Conservation (phyloP, 345 rosid species). For the Laguncularia racemosa region DNA sequence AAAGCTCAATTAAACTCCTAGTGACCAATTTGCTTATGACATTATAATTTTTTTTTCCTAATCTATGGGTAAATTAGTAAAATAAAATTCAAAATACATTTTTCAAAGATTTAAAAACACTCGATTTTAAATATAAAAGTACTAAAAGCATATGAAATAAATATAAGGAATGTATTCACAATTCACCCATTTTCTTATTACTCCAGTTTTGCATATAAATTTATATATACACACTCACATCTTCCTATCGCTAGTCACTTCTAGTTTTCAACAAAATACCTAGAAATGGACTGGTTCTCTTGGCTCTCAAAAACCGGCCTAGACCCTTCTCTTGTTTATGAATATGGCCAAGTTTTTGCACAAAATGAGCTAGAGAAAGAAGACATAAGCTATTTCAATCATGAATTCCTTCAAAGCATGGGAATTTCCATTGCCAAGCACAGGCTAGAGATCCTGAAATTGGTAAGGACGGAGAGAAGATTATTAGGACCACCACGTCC, state of each 20-base stretch:
- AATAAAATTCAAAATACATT: too few relatives aligned
- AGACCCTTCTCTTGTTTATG: slow-evolving; percentile 69
- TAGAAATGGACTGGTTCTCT: slow-evolving; percentile 80
- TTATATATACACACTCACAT: neutral
- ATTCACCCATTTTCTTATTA: too few relatives aligned
- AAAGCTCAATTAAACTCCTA: too few relatives aligned
- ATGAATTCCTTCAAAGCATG: slow-evolving; percentile 95
- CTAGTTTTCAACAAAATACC: neutral
- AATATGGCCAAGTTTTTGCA: slow-evolving; percentile 64
- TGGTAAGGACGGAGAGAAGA: slow-evolving; percentile 39
- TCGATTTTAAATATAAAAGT: too few relatives aligned
- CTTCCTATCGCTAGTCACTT: neutral
- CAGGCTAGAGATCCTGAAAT: slow-evolving; percentile 86
- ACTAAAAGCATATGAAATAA: too few relatives aligned
- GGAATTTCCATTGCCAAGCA: slow-evolving; percentile 92
- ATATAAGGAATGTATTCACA: too few relatives aligned
- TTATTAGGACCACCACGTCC: slow-evolving; percentile 8
- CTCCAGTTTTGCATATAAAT: too few relatives aligned
- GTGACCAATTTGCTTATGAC: too few relatives aligned
- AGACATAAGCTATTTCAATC: slow-evolving; percentile 72
- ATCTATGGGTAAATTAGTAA: too few relatives aligned
- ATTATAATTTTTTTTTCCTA: too few relatives aligned
- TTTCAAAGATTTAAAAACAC: too few relatives aligned
- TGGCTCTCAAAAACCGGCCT: slow-evolving; percentile 87
- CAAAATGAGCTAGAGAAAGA: slow-evolving; percentile 83